phyloP scores from a whole-genome alignment of 2,329 filamentous ascomycete species.

The Ceratocystis papillata region DNA sequence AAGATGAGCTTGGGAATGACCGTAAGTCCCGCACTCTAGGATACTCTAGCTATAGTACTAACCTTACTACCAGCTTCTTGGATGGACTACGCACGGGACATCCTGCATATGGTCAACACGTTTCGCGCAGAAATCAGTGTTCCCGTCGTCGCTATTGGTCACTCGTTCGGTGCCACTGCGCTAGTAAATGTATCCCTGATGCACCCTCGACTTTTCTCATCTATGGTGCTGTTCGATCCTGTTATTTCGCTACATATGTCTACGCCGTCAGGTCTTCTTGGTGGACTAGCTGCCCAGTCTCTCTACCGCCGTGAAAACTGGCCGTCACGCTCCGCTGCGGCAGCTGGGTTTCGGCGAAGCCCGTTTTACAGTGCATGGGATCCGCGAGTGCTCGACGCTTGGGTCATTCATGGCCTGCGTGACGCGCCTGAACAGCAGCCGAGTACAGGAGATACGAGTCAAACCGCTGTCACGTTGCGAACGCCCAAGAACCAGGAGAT shows the following conservation, averaged over 20 bases:
- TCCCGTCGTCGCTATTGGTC: constrained; percentile 73
- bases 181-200: constrained; percentile 61
- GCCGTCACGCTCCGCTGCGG: constrained; percentile 63
- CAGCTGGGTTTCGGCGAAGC: constrained; percentile 52
- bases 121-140: constrained; percentile 58
- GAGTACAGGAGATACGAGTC: neutral
- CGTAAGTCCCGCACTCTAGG: constrained; percentile 42
- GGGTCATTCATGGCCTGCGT: constrained; percentile 65
- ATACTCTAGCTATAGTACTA: neutral
- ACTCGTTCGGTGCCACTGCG: constrained; percentile 75
- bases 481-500: constrained; percentile 82
- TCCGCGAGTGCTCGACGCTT: constrained; percentile 61
- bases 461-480: constrained; percentile 52
- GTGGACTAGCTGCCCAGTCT: constrained; percentile 46
- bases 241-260: constrained; percentile 50
- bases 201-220: constrained; percentile 69
- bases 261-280: constrained; percentile 22
- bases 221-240: constrained; percentile 72
- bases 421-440: constrained; percentile 35
- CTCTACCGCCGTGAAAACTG: constrained; percentile 66
- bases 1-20: constrained; percentile 67
- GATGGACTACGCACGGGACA: constrained; percentile 75
- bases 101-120: constrained; percentile 73
- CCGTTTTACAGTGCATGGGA: constrained; percentile 71
- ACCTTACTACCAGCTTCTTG: constrained; percentile 54